phyloP scores from a whole-genome alignment of 78 protist genomes.

The Dictyostelium capitatum region DNA sequence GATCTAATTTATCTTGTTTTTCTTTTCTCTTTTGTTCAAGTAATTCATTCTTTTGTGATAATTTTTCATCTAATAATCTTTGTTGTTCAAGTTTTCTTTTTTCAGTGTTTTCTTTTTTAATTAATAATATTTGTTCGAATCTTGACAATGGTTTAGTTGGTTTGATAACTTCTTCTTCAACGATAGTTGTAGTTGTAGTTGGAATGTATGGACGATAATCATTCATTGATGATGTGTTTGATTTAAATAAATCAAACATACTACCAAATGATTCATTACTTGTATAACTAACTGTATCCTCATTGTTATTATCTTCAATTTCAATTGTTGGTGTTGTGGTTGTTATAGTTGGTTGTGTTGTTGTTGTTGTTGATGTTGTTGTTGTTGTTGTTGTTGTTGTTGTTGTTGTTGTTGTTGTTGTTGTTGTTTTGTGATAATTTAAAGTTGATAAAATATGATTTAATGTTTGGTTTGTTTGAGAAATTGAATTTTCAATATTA shows the following conservation, averaged over 20 bases:
- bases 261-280: too few species aligned
- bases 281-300: too few species aligned
- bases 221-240: background rate
- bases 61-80: background rate
- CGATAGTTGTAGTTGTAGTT: background rate
- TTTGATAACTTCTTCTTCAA: background rate
- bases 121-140: background rate
- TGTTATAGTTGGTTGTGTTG: background rate
- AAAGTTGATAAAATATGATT: conserved; percentile 7
- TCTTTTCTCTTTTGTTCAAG: conserved; percentile 37
- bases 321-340: background rate
- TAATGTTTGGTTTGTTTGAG: background rate
- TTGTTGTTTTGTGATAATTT: background rate
- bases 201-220: background rate
- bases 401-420: background rate
- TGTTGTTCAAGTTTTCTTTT: background rate
- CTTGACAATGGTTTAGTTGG: background rate
- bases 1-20: conserved; percentile 30
- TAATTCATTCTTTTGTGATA: background rate
- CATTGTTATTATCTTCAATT: background rate
- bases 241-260: background rate
- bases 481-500: background rate
- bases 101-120: background rate
- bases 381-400: background rate
- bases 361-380: background rate